Evolutionary conservation across 768 basidiomycete genomes (phyloP).

Genomic region (Mrakia frigida): DNA sequence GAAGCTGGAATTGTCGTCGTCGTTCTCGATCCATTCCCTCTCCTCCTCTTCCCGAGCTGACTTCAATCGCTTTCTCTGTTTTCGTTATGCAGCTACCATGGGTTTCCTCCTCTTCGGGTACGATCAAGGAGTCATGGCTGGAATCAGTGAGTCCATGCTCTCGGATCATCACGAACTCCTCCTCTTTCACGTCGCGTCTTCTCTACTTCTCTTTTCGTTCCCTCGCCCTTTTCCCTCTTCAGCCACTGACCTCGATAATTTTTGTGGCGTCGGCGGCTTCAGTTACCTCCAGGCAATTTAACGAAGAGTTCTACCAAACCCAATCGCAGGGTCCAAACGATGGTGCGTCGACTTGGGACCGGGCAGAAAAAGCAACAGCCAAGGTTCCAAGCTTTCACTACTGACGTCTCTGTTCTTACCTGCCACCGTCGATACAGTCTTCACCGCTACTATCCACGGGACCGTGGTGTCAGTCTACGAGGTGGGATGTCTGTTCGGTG

Average conservation of each 20-base stretch:
- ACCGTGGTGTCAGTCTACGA: slow-evolving; percentile 41
- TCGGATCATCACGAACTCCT: neutral
- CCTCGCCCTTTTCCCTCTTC: neutral
- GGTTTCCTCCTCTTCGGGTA: slow-evolving; percentile 37
- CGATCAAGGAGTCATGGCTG: slow-evolving; percentile 43
- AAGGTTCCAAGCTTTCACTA: neutral
- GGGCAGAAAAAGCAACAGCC: neutral
- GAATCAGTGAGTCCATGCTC: slow-evolving; percentile 33
- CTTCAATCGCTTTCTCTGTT: too few species aligned
- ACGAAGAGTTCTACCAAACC: slow-evolving; percentile 40
- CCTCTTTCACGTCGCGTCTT: too few species aligned
- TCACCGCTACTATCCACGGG: slow-evolving; percentile 34
- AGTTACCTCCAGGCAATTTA: slow-evolving; percentile 36
- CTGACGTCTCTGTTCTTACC: neutral
- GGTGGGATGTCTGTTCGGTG: slow-evolving; percentile 46
- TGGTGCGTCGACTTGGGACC: neutral
- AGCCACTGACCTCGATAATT: neutral
- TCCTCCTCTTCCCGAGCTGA: too few species aligned
- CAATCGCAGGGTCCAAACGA: slow-evolving; percentile 15
- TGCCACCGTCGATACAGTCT: neutral
- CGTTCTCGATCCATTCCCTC: too few species aligned
- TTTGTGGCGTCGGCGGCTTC: neutral
- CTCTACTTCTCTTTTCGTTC: neutral
- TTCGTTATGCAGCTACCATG: slow-evolving; percentile 7
- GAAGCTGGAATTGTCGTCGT: too few species aligned